Base-by-base conservation (phyloP, 345 rosid species). In the Boechera stricta region DNA sequence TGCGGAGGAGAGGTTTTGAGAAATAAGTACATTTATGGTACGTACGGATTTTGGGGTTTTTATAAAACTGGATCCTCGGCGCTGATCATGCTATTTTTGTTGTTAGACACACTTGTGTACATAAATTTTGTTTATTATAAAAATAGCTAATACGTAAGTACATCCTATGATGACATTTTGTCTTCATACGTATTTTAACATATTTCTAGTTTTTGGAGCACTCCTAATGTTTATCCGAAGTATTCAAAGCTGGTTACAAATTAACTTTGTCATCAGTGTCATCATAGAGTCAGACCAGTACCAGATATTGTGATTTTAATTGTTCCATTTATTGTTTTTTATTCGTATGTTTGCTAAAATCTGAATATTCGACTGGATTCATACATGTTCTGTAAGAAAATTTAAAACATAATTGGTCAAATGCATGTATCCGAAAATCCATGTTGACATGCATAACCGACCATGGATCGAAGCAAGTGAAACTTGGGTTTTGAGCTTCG, bases 61-160 rank as follows among this genome's bases (percentile, higher is more conserved):
- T 53, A 33, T 52, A 76, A 32, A 21, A 24, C 60, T 29, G 53
- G 16, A 36, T 28, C 64, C 33, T 71, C 16, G 76, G 72, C 72
- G 72, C 47, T 55, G 61, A 28, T 24, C 72, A 64, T 77, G 80
- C 26, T 63, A n/a, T 10, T 35, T 70, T 55, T 71, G 53, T 77
- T 52, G 75, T 76, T 69, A 62, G 39, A 69, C 16, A 76, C 64
- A 41, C 48, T 5, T 57, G 58, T 26, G 2, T 21, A 9, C 44
- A 71, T 31, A 31, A 5, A 5, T 31, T 9, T 7, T 39, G 31
- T 7, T 31, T 59, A 24, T 59, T 21, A 21, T 64, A 54, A 9
- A 42, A 21, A 21, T 42, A 12, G 47, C 42, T 64, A 38, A 32
- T 32, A 13, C 29, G 18, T 53, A 32, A 12, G 0, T 26, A 49